Evolutionary conservation across 768 basidiomycete species (phyloP).

Genomic region (Scleroderma bovista): DNA sequence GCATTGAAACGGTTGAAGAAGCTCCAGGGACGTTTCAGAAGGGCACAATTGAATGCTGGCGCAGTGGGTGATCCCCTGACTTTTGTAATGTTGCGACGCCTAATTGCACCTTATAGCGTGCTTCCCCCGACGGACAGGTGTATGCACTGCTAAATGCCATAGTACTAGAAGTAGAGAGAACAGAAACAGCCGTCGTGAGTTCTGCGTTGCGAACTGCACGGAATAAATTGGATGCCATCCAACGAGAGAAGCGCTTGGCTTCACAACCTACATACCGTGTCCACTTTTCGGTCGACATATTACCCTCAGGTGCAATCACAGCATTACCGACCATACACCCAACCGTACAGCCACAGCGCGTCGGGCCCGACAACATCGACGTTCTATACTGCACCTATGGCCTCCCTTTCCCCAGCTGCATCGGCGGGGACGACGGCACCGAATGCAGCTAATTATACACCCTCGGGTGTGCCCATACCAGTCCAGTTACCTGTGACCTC

Average conservation of each 20-base stretch:
- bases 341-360: slow-evolving; percentile 38
- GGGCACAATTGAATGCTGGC: slow-evolving; percentile 46
- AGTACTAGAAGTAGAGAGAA: slow-evolving; percentile 61
- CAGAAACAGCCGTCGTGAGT: slow-evolving; percentile 50
- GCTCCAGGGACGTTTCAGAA: slow-evolving; percentile 55
- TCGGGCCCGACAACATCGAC: slow-evolving; percentile 17
- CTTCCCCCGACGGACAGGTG: slow-evolving; percentile 56
- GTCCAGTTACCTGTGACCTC: slow-evolving; percentile 65
- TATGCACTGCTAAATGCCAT: slow-evolving; percentile 59
- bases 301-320: slow-evolving; percentile 39
- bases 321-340: slow-evolving; percentile 61
- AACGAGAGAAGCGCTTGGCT: slow-evolving; percentile 60
- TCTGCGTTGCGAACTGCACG: slow-evolving; percentile 59
- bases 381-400: slow-evolving; percentile 24
- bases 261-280: slow-evolving; percentile 28
- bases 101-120: slow-evolving; percentile 38
- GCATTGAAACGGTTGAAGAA: slow-evolving; percentile 53
- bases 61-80: slow-evolving; percentile 39
- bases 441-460: slow-evolving; percentile 22
- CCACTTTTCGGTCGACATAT: slow-evolving; percentile 38
- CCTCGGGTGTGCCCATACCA: slow-evolving; percentile 39
- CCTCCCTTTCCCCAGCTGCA: slow-evolving; percentile 8
- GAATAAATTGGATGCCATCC: slow-evolving; percentile 59
- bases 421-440: slow-evolving; percentile 33
- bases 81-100: neutral